phyloP scores from a whole-genome alignment of 1,284 basidiomycete species.

The Rhodotorula sp. region DNA sequence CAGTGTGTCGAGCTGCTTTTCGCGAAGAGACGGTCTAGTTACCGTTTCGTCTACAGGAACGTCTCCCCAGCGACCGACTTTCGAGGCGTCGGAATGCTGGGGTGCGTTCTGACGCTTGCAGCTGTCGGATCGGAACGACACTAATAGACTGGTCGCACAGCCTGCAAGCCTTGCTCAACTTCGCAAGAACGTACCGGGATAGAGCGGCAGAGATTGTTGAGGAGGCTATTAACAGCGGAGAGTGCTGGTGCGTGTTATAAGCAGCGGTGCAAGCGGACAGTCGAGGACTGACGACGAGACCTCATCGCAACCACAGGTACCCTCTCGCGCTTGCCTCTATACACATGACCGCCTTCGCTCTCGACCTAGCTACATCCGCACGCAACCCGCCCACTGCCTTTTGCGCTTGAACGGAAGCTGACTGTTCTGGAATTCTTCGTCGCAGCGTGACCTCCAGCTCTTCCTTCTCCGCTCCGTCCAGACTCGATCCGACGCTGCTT shows the following conservation, averaged over 20 bases:
- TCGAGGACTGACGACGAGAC: no score
- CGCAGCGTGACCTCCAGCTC: conserved; percentile 38
- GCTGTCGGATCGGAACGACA: neutral
- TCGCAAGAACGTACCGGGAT: conserved; percentile 22
- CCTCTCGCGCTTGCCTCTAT: conserved; percentile 36
- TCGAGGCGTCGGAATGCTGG: conserved; percentile 32
- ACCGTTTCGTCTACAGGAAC: conserved; percentile 10
- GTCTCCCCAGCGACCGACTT: conserved; percentile 31
- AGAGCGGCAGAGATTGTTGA: conserved; percentile 30
- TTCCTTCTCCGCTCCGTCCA: conserved; percentile 30
- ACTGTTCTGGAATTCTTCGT: no score
- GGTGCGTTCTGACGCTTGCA: neutral
- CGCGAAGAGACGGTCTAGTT: neutral
- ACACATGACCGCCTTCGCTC: conserved; percentile 35
- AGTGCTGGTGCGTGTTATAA: conserved; percentile 27
- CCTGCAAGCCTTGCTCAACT: conserved; percentile 25
- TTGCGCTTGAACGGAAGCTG: no score
- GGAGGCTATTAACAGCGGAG: conserved; percentile 30
- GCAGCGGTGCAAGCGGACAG: no score
- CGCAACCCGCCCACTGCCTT: no score
- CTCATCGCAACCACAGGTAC: conserved; percentile 22
- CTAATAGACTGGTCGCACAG: neutral
- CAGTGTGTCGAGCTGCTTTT: conserved; percentile 15
- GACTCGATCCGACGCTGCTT: neutral
- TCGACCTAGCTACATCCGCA: conserved; percentile 27